phyloP scores from a whole-genome alignment of 768 basidiomycete genomes.

The Tulasnella sp. region DNA sequence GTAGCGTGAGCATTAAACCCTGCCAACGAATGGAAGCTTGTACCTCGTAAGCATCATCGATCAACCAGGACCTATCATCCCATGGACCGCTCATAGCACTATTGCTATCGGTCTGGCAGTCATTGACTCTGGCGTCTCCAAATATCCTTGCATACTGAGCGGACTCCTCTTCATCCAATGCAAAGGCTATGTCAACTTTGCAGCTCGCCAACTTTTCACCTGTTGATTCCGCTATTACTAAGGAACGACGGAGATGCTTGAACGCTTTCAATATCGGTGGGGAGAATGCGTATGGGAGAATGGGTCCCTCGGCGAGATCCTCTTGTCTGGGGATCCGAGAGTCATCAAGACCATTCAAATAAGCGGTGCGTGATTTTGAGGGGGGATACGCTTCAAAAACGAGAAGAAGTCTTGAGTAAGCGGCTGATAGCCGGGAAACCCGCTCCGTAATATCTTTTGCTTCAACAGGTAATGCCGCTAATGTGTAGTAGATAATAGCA shows the following conservation, averaged over 20 bases:
- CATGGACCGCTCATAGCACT: constrained; percentile 47
- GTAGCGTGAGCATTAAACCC: constrained; percentile 18
- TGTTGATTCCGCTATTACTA: constrained; percentile 60
- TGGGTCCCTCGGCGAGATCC: constrained; percentile 32
- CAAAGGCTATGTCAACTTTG: constrained; percentile 56
- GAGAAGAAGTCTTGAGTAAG: constrained; percentile 51
- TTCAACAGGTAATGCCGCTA: constrained; percentile 49
- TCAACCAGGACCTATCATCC: constrained; percentile 62
- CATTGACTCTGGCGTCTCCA: constrained; percentile 43
- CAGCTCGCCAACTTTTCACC: constrained; percentile 47
- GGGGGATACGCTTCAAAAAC: constrained; percentile 66
- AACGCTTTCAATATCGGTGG: constrained; percentile 66
- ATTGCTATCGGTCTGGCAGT: constrained; percentile 21
- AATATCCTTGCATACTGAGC: constrained; percentile 53
- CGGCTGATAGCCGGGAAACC: constrained; percentile 60
- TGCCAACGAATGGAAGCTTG: constrained; percentile 14
- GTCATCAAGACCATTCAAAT: not conserved
- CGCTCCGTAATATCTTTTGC: constrained; percentile 44
- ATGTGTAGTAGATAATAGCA: constrained; percentile 49
- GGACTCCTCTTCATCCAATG: constrained; percentile 54
- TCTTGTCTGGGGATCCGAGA: not conserved
- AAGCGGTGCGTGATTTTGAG: constrained; percentile 34
- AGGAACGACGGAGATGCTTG: constrained; percentile 59
- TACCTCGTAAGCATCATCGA: constrained; percentile 53
- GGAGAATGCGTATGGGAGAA: constrained; percentile 49